Evolutionary conservation across 202 grass and related monocot genomes (phyloP), one percentile per base, ranked within the genome.

Genomic region (Schoenoplectus triqueter): DNA sequence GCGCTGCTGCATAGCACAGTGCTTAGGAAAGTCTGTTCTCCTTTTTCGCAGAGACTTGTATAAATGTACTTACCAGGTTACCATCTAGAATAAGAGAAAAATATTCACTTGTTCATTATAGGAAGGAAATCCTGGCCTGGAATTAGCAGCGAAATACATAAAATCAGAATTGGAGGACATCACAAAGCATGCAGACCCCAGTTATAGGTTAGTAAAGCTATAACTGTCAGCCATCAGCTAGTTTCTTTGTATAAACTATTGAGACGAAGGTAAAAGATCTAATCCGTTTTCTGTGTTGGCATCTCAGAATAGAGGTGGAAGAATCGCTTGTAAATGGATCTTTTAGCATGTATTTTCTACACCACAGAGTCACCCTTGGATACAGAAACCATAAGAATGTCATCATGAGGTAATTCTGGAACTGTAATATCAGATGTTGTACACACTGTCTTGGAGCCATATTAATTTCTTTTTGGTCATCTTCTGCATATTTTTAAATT

Each of bases 261-360:
- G 39, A 2, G 7, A 61, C 13, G 66, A 49, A 52, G 56, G 69
- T 18, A 5, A 18, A 55, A 86, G 86, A 75, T 84, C 9, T 87
- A 78, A 84, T 67, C 4, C 64, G 21, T 42, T 80, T 60, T 78
- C 62, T 42, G 19, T 20, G 77, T 86, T 86, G 7, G 13, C 81
- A 56, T 89, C 84, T 69, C 92, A 98, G 93, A 87, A 86, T 98
- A 89, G 95, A 92, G 81, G 73, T 98, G 77, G 90, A 98, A 65
- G 95, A 98, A 86, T 89, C 90, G 20, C 90, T 93, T 76, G 91
- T 98, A 69, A 95, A 74, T 71, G 95, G 95, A 50, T 92, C 92
- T 61, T 98, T 98, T 85, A 95, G 91, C 84, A 95, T 98, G 95
- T 90, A 93, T 46, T 98, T 98, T 92, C 89, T 98, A 74, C 89